Evolutionary conservation across 2,329 filamentous ascomycete species (phyloP), one percentile per base, ranked within the genome.

Genomic region (Fusarium sp.): DNA sequence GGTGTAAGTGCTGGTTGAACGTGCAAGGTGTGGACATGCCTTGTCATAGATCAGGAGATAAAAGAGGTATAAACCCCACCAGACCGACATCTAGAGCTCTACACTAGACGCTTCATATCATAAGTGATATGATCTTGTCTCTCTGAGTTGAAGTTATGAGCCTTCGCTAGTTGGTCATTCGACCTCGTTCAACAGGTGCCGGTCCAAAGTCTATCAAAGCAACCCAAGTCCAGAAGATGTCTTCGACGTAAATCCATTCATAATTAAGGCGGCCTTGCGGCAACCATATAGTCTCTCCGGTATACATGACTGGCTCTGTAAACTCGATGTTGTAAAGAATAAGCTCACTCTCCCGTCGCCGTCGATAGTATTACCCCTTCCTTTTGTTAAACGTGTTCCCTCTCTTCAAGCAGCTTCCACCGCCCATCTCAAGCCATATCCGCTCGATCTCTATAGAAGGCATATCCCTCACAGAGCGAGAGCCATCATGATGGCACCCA

Each of bases 401-500:
- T 40, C 47, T 32, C 37, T 14, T 32, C 37, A 22, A 37, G 2
- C 32, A 25, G 5, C 22, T 30, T 12, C 52, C 40, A 27, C 22
- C 30, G 6, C 17, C 50, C 15, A 22, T 11, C 58, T 4, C 38
- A 7, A 45, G 20, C 38, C 6, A 20, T 14, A 59, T 58, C 8
- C 35, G 25, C 22, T 30, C 37, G 20, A 27, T 17, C 11, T 17
- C 33, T 20, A 43, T 25, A 38, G 11, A 12, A 11, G 5, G 3
- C 9, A 4, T 10, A 4, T 22, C 7, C 25, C 20, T 77, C 74
- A 82, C 27, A 82, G 69, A 63, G 79, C 80, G 56, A 79, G 62
- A 17, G 81, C 57, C 73, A 81, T 66, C 63, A 80, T 58, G 9
- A 73, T 70, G 7, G 80, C 78, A 56, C 80, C 80, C 12, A 80